A percentile compares a stretch with the other conserved stretches of the same genome.
Evolutionary conservation across 805 yeast species (phyloP).

Genomic region (Komagataella mondaviorum): DNA sequence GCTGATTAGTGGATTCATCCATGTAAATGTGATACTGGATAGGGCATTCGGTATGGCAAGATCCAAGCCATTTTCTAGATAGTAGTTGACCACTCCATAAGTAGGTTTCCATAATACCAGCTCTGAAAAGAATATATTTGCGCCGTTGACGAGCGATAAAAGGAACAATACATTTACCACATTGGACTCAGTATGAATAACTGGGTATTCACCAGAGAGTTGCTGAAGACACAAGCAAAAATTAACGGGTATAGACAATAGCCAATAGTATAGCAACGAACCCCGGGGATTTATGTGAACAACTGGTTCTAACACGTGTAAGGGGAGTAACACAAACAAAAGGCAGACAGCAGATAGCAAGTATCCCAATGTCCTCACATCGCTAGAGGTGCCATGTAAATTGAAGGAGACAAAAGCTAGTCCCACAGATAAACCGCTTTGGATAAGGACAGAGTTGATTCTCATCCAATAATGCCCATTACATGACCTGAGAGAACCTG

Average conservation of each 20-base stretch:
- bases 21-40: constrained; percentile 65
- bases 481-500: constrained; percentile 1
- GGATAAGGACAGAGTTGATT: constrained; percentile 2
- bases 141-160: constrained; percentile 16
- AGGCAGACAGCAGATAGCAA: constrained; percentile 5
- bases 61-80: constrained; percentile 16
- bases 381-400: constrained; percentile 1
- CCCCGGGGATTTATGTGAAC: constrained; percentile 23
- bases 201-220: constrained; percentile 1
- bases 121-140: constrained; percentile 24
- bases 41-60: constrained; percentile 40
- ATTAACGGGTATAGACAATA: constrained; percentile 9
- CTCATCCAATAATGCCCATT: constrained; percentile 4
- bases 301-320: constrained; percentile 29
- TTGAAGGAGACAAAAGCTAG: not conserved
- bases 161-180: constrained; percentile 10
- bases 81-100: constrained; percentile 20
- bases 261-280: constrained; percentile 28
- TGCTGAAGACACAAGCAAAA: constrained; percentile 3
- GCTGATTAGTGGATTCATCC: constrained; percentile 84
- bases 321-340: constrained; percentile 20
- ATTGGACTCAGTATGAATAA: not conserved
- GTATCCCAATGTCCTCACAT: constrained; percentile 5
- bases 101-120: constrained; percentile 25
- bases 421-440: constrained; percentile 3